Conservation (phyloP, 352 stramenopile species). For the Blastocystis sp. region DNA sequence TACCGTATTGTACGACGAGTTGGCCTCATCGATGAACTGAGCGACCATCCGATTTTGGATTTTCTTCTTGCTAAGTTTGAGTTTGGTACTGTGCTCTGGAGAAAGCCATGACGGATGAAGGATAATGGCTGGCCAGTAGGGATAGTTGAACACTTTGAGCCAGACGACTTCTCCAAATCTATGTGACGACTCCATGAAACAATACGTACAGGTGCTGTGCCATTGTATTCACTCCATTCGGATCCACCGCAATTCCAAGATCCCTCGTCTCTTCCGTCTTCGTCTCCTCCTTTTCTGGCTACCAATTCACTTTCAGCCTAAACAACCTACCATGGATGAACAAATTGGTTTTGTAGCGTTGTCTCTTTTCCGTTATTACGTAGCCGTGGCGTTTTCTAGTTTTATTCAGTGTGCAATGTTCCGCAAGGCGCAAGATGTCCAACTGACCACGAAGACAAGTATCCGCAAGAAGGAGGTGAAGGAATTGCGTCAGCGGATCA, state of each 20-base stretch:
- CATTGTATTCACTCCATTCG: conserved; percentile 20
- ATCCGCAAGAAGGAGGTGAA: conserved; percentile 46
- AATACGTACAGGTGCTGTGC: not conserved
- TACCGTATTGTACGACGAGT: conserved; percentile 1
- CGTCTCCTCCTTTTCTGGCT: not conserved
- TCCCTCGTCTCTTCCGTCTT: not conserved
- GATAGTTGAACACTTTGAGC: conserved; percentile 39
- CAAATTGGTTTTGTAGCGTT: no score
- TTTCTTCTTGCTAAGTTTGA: conserved; percentile 53
- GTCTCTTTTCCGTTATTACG: not conserved
- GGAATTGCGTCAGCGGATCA: not conserved
- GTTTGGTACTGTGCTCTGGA: not conserved
- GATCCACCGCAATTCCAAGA: not conserved
- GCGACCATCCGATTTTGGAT: conserved; percentile 39
- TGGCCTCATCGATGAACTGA: conserved; percentile 42
- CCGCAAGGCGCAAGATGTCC: conserved; percentile 1
- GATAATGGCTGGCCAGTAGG: conserved; percentile 34
- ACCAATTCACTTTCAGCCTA: not conserved
- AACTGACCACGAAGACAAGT: not conserved
- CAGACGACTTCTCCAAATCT: conserved; percentile 49
- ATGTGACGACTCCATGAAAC: not conserved
- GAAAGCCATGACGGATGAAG: conserved; percentile 41
- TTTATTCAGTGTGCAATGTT: conserved; percentile 7
- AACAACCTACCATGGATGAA: no score
- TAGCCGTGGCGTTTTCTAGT: not conserved